Evolutionary conservation across 2,329 filamentous ascomycete species (phyloP), one percentile per base, ranked within the genome.

Genomic region (Botryotinia narcissicola): DNA sequence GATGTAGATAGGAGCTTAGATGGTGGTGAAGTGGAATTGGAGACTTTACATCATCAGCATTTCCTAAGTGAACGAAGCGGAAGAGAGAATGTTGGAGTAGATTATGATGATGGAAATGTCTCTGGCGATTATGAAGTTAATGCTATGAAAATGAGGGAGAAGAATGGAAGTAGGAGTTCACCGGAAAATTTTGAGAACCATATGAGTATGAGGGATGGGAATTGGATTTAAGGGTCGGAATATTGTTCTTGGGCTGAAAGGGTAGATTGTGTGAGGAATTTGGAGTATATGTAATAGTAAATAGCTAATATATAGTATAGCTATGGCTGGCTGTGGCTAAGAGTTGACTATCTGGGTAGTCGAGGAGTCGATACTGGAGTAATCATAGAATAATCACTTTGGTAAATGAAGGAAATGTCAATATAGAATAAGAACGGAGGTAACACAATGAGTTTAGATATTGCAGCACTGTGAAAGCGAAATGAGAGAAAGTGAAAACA

Each of bases 151-250:
- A 44, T 29, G 63, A 59, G 63, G 63, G 61, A 68, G 5, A 40
- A 42, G 20, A 72, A 59, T 29, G 18, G 7, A 44, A 32, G 59
- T 59, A 22, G 18, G n/a, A n/a, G 37, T 57, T 29, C 16, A 29
- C 51, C 5, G 25, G 51, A 29, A 29, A 57, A 3, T 16, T 59
- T 32, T 32, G 48, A 57, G n/a, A 69, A 57, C 9, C 48, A 40
- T n/a, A 60, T 40, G 25, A 59, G 48, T 44, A 63, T 74, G 59
- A 62, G 67, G 37, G 61, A 66, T 61, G 73, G 74, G 10, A 75
- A 75, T 48, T 76, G 75, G 75, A 76, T 76, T 59, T 76, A 35
- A 75, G n/a, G n/a, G 60, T n/a, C 35, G 14, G 35, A 62, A n/a
- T 16, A 25, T 8, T 16, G 6, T 9, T 42, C 16, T 51, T 18